phyloP scores from a whole-genome alignment of 305 asterid species.

The Fraxinus floribunda region DNA sequence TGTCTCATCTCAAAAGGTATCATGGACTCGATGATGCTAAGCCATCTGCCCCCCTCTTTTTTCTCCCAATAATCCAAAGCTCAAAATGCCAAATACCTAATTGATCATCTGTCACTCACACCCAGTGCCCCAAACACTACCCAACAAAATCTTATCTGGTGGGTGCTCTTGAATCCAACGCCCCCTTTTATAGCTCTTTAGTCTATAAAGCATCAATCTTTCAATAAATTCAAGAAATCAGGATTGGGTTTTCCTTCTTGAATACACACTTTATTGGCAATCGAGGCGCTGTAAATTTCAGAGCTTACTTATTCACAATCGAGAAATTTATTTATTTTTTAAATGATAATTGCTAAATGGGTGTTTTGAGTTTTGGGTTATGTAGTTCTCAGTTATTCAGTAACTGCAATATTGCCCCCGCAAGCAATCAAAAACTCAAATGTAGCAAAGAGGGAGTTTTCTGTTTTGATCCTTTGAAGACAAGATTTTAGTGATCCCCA shows the following conservation, averaged over 20 bases:
- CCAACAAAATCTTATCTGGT: background rate
- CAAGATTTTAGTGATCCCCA: slow-evolving; percentile 14
- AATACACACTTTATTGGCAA: slow-evolving; percentile 19
- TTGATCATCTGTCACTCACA: background rate
- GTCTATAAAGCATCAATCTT: background rate
- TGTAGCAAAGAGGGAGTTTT: slow-evolving; percentile 16
- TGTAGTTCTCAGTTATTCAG: slow-evolving; percentile 33
- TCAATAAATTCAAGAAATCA: too few relatives aligned
- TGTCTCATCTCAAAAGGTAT: slow-evolving; percentile 20
- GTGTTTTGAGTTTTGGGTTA: slow-evolving; percentile 33
- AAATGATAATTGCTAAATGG: slow-evolving; percentile 34
- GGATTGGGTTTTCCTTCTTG: background rate
- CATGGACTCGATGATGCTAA: slow-evolving; percentile 21
- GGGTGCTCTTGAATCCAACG: background rate
- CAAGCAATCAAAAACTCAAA: slow-evolving; percentile 28
- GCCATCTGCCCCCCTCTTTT: slow-evolving; percentile 7
- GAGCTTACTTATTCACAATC: slow-evolving; percentile 15
- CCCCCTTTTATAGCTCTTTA: background rate
- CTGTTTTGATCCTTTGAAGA: slow-evolving; percentile 31
- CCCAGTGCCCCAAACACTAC: background rate
- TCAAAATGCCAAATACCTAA: background rate
- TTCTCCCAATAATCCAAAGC: slow-evolving; percentile 19
- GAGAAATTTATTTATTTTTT: background rate
- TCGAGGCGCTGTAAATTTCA: slow-evolving; percentile 18
- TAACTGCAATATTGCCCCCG: slow-evolving; percentile 29